Evolutionary conservation across 805 yeast species (phyloP), one percentile per base, ranked within the genome.

Genomic region (Candida chauliodis): DNA sequence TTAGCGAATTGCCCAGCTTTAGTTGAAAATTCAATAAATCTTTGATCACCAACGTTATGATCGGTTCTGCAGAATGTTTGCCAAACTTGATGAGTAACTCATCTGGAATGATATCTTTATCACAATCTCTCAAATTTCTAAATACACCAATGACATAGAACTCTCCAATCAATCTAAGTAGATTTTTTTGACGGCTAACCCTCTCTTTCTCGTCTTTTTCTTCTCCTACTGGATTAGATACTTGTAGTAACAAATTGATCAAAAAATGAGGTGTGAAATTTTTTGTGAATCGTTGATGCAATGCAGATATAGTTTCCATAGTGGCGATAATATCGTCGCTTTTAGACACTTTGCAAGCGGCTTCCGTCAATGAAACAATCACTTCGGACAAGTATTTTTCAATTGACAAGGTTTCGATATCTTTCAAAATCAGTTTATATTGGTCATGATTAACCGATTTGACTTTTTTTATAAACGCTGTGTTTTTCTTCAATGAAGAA

Each of bases 401-500:
- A 34, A 90, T 61, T 1, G 90, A 76, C 4, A 84, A 61, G 8
- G 79, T 67, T 3, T 61, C 51, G 30, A 89, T 69, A 41, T 87
- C 95, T 37, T 76, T 74, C 26, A 86, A 42, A 2, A 84, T 58
- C 6, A 70, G 53, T 1, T 54, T 48, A 30, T 48, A 52, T 27
- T 71, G 70, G 5, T 81, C 90, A 27, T 69, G 71, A 26, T 65
- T 73, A 17, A 88, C 57, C 2, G 80, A 67, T 45, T 80, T 73
- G 36, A 89, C 53, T 49, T 82, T 83, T 54, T 81, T 84, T 36
- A 88, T 79, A 51, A 86, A 84, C 0, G 88, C 83, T 3, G 87
- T 78, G 53, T 90, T 86, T 56, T 82, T 85, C 66, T 89, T 89
- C 47, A 89, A 65, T 40, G 90, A 82, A 0, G 95, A 67, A 53